Conservation (phyloP, 108 stramenopile species). For the Seminavis robusta region DNA sequence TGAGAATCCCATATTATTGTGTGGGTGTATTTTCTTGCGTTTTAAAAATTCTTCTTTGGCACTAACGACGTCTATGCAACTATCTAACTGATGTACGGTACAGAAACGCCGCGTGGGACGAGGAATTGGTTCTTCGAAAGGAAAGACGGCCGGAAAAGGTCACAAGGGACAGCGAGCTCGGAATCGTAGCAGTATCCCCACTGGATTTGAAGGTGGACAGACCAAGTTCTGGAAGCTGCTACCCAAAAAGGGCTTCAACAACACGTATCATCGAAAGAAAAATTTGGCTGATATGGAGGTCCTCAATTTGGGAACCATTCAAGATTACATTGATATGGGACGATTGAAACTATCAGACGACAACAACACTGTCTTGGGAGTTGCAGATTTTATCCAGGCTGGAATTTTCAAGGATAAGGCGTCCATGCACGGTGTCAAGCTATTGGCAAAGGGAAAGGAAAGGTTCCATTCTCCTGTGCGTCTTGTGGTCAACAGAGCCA, state of each 20-base stretch:
- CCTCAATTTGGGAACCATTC: slow-evolving; percentile 81
- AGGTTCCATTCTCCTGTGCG: slow-evolving; percentile 62
- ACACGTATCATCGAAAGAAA: no score
- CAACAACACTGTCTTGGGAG: slow-evolving; percentile 85
- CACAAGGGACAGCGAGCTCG: slow-evolving; percentile 96
- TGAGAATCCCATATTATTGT: neutral
- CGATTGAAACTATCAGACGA: slow-evolving; percentile 58
- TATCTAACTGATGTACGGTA: neutral
- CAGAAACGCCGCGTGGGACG: slow-evolving; percentile 88
- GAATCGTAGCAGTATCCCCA: slow-evolving; percentile 75
- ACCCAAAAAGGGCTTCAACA: slow-evolving; percentile 98
- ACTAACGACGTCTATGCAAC: neutral
- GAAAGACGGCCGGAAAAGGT: slow-evolving; percentile 95
- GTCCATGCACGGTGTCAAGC: slow-evolving; percentile 87
- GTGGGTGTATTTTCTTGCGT: neutral
- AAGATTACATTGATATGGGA: slow-evolving; percentile 94
- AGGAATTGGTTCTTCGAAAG: slow-evolving; percentile 92
- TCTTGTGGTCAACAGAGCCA: slow-evolving; percentile 90
- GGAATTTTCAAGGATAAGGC: slow-evolving; percentile 73
- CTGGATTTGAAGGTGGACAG: slow-evolving; percentile 97
- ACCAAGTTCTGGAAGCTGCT: slow-evolving; percentile 92
- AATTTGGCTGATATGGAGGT: slow-evolving; percentile 69
- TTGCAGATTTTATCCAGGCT: slow-evolving; percentile 84
- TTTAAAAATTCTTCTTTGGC: neutral
- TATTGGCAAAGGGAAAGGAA: slow-evolving; percentile 68